These are phyloP conservation scores for Tolypocladium tropicale DNA, from an alignment of 2,329 filamentous ascomycete species.

Conservation along the genomic window DNA sequence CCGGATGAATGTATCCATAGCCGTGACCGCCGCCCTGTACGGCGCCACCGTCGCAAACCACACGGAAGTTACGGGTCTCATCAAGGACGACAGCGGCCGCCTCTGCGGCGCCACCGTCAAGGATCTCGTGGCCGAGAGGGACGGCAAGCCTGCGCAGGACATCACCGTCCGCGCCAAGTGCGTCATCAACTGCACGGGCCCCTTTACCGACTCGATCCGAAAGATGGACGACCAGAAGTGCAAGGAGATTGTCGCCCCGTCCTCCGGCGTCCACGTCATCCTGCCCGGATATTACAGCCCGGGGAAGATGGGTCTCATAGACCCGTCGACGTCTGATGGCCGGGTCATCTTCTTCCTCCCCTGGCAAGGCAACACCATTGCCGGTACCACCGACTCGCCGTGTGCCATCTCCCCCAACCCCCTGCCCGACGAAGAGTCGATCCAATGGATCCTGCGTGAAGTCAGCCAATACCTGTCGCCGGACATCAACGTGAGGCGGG, in stretches of 20 bases:
- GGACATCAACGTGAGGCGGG: slow-evolving; percentile 74
- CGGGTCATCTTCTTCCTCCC: slow-evolving; percentile 89
- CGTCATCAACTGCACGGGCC: slow-evolving; percentile 80
- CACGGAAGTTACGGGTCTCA: slow-evolving; percentile 65
- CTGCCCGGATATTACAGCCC: slow-evolving; percentile 82
- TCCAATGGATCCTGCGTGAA: slow-evolving; percentile 79
- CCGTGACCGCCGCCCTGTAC: slow-evolving; percentile 82
- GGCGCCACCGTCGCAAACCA: slow-evolving; percentile 77
- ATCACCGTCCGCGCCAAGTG: slow-evolving; percentile 69
- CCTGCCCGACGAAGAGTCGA: slow-evolving; percentile 70
- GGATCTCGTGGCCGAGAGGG: slow-evolving; percentile 56
- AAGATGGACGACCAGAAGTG: slow-evolving; percentile 69
- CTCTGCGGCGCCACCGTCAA: slow-evolving; percentile 65
- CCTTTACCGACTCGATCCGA: slow-evolving; percentile 76
- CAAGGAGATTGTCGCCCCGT: slow-evolving; percentile 74
- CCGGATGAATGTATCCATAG: slow-evolving; percentile 81
- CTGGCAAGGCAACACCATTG: slow-evolving; percentile 89
- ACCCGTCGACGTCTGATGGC: slow-evolving; percentile 77
- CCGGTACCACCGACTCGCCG: slow-evolving; percentile 75
- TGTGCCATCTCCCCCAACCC: slow-evolving; percentile 64
- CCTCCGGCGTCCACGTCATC: slow-evolving; percentile 77
- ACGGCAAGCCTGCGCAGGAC: slow-evolving; percentile 48
- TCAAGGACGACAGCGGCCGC: slow-evolving; percentile 63
- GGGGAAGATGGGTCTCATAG: slow-evolving; percentile 77
- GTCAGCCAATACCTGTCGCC: slow-evolving; percentile 73